Percentiles rank a stretch among this genome's conserved stretches.
These are phyloP conservation scores for Pseudomassariella vexata DNA, from an alignment of 2,329 filamentous ascomycete genomes.

Conservation along the genomic window DNA sequence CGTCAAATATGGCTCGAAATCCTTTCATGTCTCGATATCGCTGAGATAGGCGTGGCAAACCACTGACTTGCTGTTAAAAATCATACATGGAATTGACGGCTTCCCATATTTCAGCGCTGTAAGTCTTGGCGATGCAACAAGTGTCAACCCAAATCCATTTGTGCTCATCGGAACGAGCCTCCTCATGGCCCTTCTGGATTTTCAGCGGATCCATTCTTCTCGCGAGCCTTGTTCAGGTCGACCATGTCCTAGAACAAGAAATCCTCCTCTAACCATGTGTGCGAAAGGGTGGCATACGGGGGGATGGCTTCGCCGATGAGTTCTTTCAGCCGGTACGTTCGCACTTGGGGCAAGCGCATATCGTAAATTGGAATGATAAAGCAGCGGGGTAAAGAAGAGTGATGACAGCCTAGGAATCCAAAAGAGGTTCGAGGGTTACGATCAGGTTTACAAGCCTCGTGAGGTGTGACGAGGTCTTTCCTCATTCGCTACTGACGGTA, in stretches of 20 bases:
- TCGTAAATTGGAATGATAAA: too few species aligned
- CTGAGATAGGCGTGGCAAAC: slow-evolving; percentile 9
- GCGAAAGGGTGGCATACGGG: slow-evolving; percentile 5
- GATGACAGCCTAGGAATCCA: too few species aligned
- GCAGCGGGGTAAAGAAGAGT: too few species aligned
- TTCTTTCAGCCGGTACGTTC: not conserved
- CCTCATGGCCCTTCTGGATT: not conserved
- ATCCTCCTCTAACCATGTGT: slow-evolving; percentile 6
- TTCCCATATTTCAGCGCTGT: slow-evolving; percentile 3
- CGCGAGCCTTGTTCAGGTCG: not conserved
- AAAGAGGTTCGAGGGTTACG: too few species aligned
- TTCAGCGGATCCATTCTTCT: not conserved
- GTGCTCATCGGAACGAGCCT: not conserved
- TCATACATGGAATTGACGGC: slow-evolving; percentile 3
- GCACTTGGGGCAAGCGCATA: slow-evolving; percentile 3
- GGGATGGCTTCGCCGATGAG: slow-evolving; percentile 2
- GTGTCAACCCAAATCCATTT: slow-evolving; percentile 5
- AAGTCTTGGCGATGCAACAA: slow-evolving; percentile 5
- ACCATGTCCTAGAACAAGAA: slow-evolving; percentile 1
- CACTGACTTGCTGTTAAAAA: slow-evolving; percentile 1
- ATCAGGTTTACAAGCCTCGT: too few species aligned
- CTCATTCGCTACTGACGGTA: too few species aligned
- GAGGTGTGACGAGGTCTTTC: too few species aligned
- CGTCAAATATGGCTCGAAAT: too few species aligned
- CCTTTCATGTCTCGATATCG: not conserved